These are phyloP conservation scores for Heliamphora pulchella DNA, from an alignment of 179 eudicot genomes.

Conservation along the genomic window DNA sequence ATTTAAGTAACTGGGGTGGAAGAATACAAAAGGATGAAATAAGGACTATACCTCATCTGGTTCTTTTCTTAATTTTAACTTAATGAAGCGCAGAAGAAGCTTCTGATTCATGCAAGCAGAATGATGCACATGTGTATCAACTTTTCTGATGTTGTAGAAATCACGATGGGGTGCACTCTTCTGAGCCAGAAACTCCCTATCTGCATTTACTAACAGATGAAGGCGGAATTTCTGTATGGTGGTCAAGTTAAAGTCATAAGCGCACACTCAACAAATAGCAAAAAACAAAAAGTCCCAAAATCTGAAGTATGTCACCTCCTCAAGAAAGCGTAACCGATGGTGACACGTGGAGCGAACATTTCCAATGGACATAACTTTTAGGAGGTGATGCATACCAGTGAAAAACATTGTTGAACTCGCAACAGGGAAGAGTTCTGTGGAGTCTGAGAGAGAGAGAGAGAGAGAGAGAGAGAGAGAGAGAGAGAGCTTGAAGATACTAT, in stretches of 20 bases:
- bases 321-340: constrained; percentile 67
- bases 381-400: constrained; percentile 65
- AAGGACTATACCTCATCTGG: constrained; percentile 65
- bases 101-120: constrained; percentile 93
- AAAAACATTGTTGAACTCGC: constrained; percentile 65
- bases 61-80: constrained; percentile 66
- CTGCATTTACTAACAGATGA: constrained; percentile 81
- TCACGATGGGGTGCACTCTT: constrained; percentile 84
- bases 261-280: constrained; percentile 22
- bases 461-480: constrained; percentile 11
- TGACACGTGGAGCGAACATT: constrained; percentile 62
- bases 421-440: constrained; percentile 62
- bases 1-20: constrained; percentile 2
- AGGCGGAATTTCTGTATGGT: constrained; percentile 77
- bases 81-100: constrained; percentile 76
- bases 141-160: constrained; percentile 77
- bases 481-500: not conserved
- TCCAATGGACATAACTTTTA: constrained; percentile 55
- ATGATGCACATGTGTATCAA: constrained; percentile 88
- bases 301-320: constrained; percentile 43
- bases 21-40: constrained; percentile 4
- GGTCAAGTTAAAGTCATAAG: constrained; percentile 30
- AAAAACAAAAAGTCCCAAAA: not conserved
- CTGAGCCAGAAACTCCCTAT: constrained; percentile 72
- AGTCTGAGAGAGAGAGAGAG: constrained; percentile 28